Conservation (phyloP, 177 flowering plant genomes). For the Vitis hybrid region DNA sequence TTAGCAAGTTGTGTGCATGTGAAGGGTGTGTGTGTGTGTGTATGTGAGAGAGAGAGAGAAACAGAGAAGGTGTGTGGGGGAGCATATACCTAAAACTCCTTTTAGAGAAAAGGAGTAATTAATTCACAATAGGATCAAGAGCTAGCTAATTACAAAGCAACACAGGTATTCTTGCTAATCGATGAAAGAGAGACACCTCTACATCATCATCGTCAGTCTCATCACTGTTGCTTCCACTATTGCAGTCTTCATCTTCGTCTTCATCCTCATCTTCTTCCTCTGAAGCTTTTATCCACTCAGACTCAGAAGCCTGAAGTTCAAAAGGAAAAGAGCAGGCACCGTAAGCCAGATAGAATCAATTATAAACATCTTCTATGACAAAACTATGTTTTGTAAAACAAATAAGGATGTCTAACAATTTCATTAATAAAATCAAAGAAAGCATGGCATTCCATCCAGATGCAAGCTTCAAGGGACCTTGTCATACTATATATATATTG, state of each 20-base stretch:
- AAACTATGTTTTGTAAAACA: no score
- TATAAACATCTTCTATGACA: no score
- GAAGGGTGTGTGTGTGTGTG: no score
- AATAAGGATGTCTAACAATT: no score
- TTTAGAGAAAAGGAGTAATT: background rate
- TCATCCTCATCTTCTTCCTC: constrained; percentile 49
- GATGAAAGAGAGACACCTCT: constrained; percentile 40
- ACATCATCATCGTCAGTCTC: constrained; percentile 18
- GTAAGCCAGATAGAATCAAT: background rate
- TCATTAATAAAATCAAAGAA: no score
- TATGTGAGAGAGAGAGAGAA: no score
- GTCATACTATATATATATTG: no score
- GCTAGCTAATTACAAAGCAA: background rate
- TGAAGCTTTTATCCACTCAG: constrained; percentile 89
- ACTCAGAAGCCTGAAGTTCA: constrained; percentile 69
- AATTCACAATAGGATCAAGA: constrained; percentile 9
- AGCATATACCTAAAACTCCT: no score
- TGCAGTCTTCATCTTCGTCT: constrained; percentile 67
- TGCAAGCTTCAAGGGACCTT: no score
- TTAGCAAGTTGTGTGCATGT: no score
- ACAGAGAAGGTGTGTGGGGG: no score
- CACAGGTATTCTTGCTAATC: background rate
- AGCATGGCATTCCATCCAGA: no score
- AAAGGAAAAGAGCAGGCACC: background rate
- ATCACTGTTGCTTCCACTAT: constrained; percentile 45